phyloP scores from a whole-genome alignment of 2,329 filamentous ascomycete species.

The Onygenales sp. region DNA sequence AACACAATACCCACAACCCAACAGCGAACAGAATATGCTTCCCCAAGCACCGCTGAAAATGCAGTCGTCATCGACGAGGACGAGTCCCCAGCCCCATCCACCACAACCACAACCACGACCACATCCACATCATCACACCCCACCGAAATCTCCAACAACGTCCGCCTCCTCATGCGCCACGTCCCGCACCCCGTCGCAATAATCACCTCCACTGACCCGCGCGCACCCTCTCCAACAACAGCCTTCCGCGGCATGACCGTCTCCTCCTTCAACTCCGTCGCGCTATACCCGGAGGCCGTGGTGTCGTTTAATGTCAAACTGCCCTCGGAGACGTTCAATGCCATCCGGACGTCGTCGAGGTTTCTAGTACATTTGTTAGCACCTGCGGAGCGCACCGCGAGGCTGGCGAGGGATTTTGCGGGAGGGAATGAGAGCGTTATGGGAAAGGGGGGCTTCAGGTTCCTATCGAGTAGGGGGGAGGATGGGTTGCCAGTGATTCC shows the following conservation, averaged over 20 bases:
- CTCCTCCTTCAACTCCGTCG: slow-evolving; percentile 53
- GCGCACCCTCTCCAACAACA: slow-evolving; percentile 13
- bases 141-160: slow-evolving; percentile 13
- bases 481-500: slow-evolving; percentile 1
- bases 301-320: slow-evolving; percentile 53
- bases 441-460: slow-evolving; percentile 8
- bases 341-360: slow-evolving; percentile 35
- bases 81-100: not conserved
- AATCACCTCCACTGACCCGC: slow-evolving; percentile 38
- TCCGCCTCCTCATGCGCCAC: slow-evolving; percentile 42
- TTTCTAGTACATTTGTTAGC: slow-evolving; percentile 46
- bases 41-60: not conserved
- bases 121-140: not conserved
- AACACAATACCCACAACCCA: not conserved
- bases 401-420: slow-evolving; percentile 31
- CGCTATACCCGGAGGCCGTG: slow-evolving; percentile 44
- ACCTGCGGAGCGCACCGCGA: slow-evolving; percentile 21
- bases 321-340: slow-evolving; percentile 47
- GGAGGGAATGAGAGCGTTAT: slow-evolving; percentile 28
- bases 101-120: not conserved
- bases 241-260: slow-evolving; percentile 46
- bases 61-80: slow-evolving; percentile 2
- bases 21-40: not conserved
- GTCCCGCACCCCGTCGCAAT: slow-evolving; percentile 50
- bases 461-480: slow-evolving; percentile 3